Base-by-base conservation (phyloP, 73 alveolate genomes). In the Paramecium octaurelia region DNA sequence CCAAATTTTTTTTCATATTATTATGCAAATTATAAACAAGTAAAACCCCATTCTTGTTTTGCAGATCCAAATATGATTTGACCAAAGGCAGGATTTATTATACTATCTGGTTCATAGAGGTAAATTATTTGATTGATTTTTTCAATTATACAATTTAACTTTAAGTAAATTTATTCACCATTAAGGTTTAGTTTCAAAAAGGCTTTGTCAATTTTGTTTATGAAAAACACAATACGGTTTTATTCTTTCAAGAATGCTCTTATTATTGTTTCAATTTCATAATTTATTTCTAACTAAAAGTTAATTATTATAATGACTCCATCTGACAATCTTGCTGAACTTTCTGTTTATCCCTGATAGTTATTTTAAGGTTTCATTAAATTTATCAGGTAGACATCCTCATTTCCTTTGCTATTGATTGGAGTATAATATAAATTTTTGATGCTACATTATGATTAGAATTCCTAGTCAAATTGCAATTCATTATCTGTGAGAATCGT, bases 231-330 rank as follows among this genome's bases (percentile, higher is more conserved):
- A 58, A 99, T 99, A 96, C 96, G 95, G 94, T 98, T 98, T 87
- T 95, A 93, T 93, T 98, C 99, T 70, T 95, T 97, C 57, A 97
- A 95, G 34, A 99, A 98, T 92, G 97, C 99, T 96, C 99, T 97
- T 84, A 98, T 95, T 85, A 98, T 98, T 46, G 99, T 97, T 92
- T 98, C 99, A 69, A 99, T 98, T 92, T 98, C 98, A 85, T 97
- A 98, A 73, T 99, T 96, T 92, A 96, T 98, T 44, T 99, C 99
- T 87, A 97, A 99, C 80, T 96, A 97, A 93, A 96, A 96, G 93
- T 98, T 99, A 18, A 97, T 99, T 93, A 98, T 99, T 93, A 98
- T 99, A 86, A 98, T 95, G 46, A 99, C 99, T 75, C 99, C 99
- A 92, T 98, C 99, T 70, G 99, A 98, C 70, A 98, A 99, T 92